Conservation (phyloP, 2,329 filamentous ascomycete genomes). For the Sclerotinia glacialis region DNA sequence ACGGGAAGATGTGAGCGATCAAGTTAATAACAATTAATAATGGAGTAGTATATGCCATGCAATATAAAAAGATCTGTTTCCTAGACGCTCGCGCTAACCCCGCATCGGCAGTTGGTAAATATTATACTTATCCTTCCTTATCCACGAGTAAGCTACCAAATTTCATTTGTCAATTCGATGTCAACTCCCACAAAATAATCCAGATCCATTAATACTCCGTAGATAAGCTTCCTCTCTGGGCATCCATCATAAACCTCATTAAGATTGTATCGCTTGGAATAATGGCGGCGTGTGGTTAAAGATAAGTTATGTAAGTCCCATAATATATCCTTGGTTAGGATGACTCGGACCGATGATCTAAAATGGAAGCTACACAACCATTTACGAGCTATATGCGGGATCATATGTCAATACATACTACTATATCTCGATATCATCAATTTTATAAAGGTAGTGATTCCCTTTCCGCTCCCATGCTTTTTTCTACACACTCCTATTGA, state of each 20-base stretch:
- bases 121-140: background rate
- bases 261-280: background rate
- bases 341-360: slow-evolving; percentile 14
- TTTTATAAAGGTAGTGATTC: slow-evolving; percentile 2
- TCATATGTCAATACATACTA: slow-evolving; percentile 2
- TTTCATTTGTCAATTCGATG: background rate
- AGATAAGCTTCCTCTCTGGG: background rate
- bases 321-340: background rate
- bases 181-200: background rate
- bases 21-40: background rate
- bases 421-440: background rate
- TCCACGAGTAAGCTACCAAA: background rate
- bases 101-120: slow-evolving; percentile 2
- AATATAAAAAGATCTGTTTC: slow-evolving; percentile 3
- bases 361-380: slow-evolving; percentile 1
- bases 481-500: background rate
- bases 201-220: background rate
- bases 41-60: background rate
- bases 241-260: background rate
- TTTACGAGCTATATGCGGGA: background rate
- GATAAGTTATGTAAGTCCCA: background rate
- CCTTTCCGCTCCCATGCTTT: background rate
- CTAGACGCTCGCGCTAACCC: background rate
- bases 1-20: background rate
- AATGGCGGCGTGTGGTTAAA: background rate